Conservation (phyloP, 306 rosid genomes). For the Pterocarpus santalinus region DNA sequence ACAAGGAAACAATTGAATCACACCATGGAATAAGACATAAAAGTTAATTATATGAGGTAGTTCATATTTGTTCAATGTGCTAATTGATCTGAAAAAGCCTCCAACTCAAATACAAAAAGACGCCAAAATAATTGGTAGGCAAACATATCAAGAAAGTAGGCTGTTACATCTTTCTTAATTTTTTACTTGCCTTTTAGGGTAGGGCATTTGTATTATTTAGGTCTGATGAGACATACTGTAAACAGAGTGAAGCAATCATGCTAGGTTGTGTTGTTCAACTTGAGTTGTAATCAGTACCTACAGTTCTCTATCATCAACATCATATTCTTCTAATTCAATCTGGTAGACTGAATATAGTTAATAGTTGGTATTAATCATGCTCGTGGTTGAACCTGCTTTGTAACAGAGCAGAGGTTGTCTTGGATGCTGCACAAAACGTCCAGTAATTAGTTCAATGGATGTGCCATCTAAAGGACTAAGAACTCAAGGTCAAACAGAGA, state of each 20-base stretch:
- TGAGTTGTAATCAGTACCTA: neutral
- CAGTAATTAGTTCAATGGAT: constrained; percentile 50
- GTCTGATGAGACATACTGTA: constrained; percentile 8
- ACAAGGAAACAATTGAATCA: neutral
- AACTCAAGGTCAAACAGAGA: constrained; percentile 54
- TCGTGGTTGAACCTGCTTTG: constrained; percentile 59
- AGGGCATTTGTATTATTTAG: neutral
- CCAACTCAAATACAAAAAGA: neutral
- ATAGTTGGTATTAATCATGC: constrained; percentile 55
- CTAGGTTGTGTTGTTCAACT: constrained; percentile 17
- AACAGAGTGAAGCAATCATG: neutral
- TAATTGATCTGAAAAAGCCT: constrained; percentile 17
- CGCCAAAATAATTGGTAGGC: neutral
- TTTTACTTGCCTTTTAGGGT: neutral
- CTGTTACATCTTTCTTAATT: neutral
- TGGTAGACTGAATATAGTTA: constrained; percentile 24
- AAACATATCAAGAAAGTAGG: neutral
- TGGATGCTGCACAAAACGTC: constrained; percentile 64
- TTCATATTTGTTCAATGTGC: constrained; percentile 7
- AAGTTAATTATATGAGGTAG: constrained; percentile 5
- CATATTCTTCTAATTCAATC: neutral
- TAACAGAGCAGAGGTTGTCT: constrained; percentile 89
- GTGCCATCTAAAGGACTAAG: constrained; percentile 56
- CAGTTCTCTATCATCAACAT: neutral
- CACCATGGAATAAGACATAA: neutral